These are phyloP conservation scores for Jamesozyma gamospora DNA, from an alignment of 805 yeast species.

Conservation along the genomic window DNA sequence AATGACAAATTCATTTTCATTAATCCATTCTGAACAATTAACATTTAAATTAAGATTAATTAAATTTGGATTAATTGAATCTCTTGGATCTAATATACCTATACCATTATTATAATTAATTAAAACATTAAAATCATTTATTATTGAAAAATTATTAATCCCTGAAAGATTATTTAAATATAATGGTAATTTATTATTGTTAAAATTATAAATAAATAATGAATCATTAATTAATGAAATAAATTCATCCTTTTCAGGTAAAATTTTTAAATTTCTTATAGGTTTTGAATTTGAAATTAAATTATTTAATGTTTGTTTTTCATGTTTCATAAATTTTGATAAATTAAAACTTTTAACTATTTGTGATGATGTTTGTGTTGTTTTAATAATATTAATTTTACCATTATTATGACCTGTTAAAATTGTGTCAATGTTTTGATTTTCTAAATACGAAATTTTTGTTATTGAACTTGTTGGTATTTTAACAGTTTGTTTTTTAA, in stretches of 20 bases:
- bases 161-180: conserved; percentile 19
- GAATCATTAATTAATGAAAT: conserved; percentile 58
- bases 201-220: conserved; percentile 66
- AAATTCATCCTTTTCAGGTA: conserved; percentile 29
- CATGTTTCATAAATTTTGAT: conserved; percentile 42
- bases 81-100: neutral
- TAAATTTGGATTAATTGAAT: neutral
- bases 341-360: conserved; percentile 75
- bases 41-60: neutral
- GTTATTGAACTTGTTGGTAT: conserved; percentile 20
- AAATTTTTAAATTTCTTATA: conserved; percentile 14
- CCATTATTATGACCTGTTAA: conserved; percentile 77
- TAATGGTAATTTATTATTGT: conserved; percentile 33
- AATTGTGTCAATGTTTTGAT: conserved; percentile 17
- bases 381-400: conserved; percentile 55
- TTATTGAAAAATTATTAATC: conserved; percentile 6
- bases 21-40: neutral
- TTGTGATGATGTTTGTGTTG: conserved; percentile 52
- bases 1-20: neutral
- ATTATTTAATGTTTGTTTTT: neutral
- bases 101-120: neutral
- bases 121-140: no score
- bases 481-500: conserved; percentile 17
- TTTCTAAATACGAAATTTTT: conserved; percentile 1
- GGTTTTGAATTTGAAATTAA: conserved; percentile 1